Evolutionary conservation across 1,284 basidiomycete genomes (phyloP).

Genomic region (Ganoderma lingzhi): DNA sequence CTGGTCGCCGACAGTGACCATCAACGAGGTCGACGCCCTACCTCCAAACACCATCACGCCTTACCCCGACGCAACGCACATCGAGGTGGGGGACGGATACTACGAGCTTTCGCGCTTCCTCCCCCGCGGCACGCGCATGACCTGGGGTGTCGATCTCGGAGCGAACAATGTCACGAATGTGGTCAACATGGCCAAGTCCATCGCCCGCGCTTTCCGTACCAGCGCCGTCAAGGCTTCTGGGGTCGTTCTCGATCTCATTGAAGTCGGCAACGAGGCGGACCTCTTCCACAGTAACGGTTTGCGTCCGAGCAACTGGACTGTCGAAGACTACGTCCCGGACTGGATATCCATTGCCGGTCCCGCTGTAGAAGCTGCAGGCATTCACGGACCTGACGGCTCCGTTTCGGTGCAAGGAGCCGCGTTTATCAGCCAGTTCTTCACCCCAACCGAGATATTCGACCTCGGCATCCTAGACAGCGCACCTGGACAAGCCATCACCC

Average conservation of each 20-base stretch:
- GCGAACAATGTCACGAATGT: constrained; percentile 40
- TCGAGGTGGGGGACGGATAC: constrained; percentile 63
- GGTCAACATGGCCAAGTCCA: constrained; percentile 60
- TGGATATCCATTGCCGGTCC: constrained; percentile 43
- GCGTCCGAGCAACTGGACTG: constrained; percentile 52
- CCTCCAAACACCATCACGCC: constrained; percentile 53
- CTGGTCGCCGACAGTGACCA: constrained; percentile 10
- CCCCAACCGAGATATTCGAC: constrained; percentile 57
- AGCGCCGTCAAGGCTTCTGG: constrained; percentile 48
- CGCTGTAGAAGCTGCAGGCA: constrained; percentile 42
- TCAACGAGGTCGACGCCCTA: constrained; percentile 59
- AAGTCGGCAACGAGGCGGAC: constrained; percentile 63
- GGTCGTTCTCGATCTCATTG: constrained; percentile 41
- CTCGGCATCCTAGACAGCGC: constrained; percentile 15
- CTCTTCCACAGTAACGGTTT: constrained; percentile 60
- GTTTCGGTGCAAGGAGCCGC: constrained; percentile 60
- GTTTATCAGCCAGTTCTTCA: constrained; percentile 64
- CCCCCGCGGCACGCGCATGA: constrained; percentile 61
- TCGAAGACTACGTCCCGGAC: constrained; percentile 61
- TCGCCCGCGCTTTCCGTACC: constrained; percentile 58
- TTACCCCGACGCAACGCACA: constrained; percentile 39
- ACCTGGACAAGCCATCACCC: neutral
- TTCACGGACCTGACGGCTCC: constrained; percentile 36
- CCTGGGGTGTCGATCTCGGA: constrained; percentile 74
- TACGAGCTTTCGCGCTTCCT: constrained; percentile 64